Base-by-base conservation (phyloP, 345 rosid species). In the Ceriops tagal region DNA sequence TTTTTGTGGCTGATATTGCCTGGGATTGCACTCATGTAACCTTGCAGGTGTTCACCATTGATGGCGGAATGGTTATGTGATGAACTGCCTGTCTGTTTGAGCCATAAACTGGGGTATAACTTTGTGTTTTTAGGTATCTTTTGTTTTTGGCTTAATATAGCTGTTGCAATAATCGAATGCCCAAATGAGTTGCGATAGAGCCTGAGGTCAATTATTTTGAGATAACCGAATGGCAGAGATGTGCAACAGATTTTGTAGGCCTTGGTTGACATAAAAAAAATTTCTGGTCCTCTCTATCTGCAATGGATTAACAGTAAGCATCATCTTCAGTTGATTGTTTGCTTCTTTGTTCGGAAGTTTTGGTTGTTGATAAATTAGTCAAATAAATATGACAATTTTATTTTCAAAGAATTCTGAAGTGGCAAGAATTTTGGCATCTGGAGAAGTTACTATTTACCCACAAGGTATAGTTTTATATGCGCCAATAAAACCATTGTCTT, bases 61-160 rank as follows among this genome's bases (percentile, higher is more conserved):
- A 95, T 67, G 99, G 99, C 62, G 99, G 99, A 58, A 92, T 95
- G 88, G 93, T 90, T 30, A 88, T 95, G 87, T 95, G 82, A 76
- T 43, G 5, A 11, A 5, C 49, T 43, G 49, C 49, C 15, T 3
- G 49, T 43, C 19, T 18, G 19, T 15, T 43, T 13, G 19, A 43
- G 49, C 49, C 18, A 3, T 43, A 39, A 52, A 26, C 11, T 16
- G 26, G 51, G 72, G 32, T 52, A 51, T 31, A 46, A 26, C 37
- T 20, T 61, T 43, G 22, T 58, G 4, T 11, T 20, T 16, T 53
- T 47, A 43, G 4, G 16, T 43, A 2, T 43, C 13, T 43, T 43
- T 43, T n/a, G 51, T 72, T 71, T 66, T 67, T 61, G 61, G 58
- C 62, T 53, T 66, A n/a, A 39, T 31, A 31, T 58, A 21, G 47